Evolutionary conservation across 2,329 filamentous ascomycete species (phyloP).

Genomic region (Davidsoniella eucalypti): DNA sequence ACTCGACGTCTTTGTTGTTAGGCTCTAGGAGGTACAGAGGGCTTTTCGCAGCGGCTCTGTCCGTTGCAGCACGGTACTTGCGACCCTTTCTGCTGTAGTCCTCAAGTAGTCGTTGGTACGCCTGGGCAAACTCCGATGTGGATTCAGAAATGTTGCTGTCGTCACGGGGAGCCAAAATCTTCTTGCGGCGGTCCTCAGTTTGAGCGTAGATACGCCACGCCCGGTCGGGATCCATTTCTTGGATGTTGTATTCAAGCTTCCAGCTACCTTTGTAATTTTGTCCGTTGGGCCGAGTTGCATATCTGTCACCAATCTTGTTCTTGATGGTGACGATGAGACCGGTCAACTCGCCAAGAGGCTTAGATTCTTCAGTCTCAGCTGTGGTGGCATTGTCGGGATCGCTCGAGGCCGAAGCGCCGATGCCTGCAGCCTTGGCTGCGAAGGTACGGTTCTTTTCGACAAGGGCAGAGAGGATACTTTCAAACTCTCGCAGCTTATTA

Average conservation of each 20-base stretch:
- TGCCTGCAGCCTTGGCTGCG: neutral
- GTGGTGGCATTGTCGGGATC: neutral
- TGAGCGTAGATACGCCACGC: slow-evolving; percentile 37
- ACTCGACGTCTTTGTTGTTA: slow-evolving; percentile 24
- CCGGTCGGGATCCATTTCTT: slow-evolving; percentile 35
- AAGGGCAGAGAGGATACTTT: slow-evolving; percentile 33
- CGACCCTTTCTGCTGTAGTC: slow-evolving; percentile 38
- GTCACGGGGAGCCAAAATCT: slow-evolving; percentile 20
- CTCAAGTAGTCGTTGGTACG: slow-evolving; percentile 30
- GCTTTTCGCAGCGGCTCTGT: slow-evolving; percentile 30
- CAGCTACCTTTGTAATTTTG: slow-evolving; percentile 35
- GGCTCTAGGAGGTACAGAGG: slow-evolving; percentile 26
- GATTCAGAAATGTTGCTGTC: slow-evolving; percentile 14
- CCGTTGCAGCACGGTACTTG: slow-evolving; percentile 37
- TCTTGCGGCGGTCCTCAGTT: slow-evolving; percentile 38
- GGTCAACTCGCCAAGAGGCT: slow-evolving; percentile 29
- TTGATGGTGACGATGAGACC: slow-evolving; percentile 57
- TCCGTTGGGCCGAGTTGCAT: slow-evolving; percentile 42
- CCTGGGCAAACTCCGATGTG: slow-evolving; percentile 25
- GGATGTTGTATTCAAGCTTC: slow-evolving; percentile 63
- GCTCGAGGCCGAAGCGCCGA: neutral
- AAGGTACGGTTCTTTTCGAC: slow-evolving; percentile 16
- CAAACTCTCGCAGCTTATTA: slow-evolving; percentile 30
- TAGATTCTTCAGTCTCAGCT: neutral
- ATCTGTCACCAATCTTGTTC: slow-evolving; percentile 53